These are phyloP conservation scores for Magnaporthiopsis incrustans DNA, from an alignment of 2,329 filamentous ascomycete species.

Conservation along the genomic window DNA sequence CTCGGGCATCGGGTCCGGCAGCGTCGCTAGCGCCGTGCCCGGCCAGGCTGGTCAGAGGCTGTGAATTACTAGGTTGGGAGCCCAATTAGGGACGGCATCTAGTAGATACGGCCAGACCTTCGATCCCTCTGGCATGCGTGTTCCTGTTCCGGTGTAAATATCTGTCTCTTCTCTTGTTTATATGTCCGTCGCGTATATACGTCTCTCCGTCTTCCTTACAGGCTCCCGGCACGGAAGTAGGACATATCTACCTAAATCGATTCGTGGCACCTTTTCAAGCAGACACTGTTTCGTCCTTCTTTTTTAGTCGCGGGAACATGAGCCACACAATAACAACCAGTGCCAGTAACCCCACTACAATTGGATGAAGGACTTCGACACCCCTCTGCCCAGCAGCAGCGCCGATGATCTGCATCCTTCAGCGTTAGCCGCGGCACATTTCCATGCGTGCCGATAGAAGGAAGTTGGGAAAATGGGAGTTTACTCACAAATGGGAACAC, in stretches of 20 bases:
- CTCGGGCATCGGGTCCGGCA: slow-evolving; percentile 38
- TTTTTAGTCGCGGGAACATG: slow-evolving; percentile 31
- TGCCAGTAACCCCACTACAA: slow-evolving; percentile 42
- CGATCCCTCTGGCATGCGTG: too few species aligned
- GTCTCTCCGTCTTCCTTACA: too few species aligned
- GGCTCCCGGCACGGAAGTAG: background rate
- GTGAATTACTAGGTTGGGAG: slow-evolving; percentile 1
- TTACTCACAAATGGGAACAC: slow-evolving; percentile 49
- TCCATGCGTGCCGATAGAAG: background rate
- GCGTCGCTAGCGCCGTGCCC: slow-evolving; percentile 35
- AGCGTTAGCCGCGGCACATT: background rate
- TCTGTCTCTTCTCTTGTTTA: too few species aligned
- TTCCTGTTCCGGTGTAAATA: too few species aligned
- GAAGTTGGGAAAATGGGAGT: too few species aligned
- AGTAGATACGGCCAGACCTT: too few species aligned
- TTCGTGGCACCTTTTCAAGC: background rate
- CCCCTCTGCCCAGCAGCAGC: slow-evolving; percentile 52
- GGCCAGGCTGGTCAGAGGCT: slow-evolving; percentile 30
- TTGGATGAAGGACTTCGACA: slow-evolving; percentile 47
- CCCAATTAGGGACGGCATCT: background rate
- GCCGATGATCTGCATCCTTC: slow-evolving; percentile 34
- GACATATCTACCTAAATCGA: background rate
- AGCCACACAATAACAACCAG: slow-evolving; percentile 38
- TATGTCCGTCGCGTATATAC: too few species aligned
- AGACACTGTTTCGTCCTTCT: slow-evolving; percentile 18